Conservation (phyloP, 2,329 filamentous ascomycete species). For the Boeremia lycopersici region DNA sequence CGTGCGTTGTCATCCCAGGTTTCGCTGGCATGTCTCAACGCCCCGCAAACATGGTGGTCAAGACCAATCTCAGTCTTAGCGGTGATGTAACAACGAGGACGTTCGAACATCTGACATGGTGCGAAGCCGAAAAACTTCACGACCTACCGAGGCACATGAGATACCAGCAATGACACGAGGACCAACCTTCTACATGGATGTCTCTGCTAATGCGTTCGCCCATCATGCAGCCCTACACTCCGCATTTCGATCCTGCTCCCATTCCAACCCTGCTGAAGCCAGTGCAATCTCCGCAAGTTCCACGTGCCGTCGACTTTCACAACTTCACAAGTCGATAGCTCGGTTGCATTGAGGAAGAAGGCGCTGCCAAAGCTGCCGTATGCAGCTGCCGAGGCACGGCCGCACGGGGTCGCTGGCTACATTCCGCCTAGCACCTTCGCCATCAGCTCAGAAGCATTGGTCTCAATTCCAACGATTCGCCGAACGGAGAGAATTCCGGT, state of each 20-base stretch:
- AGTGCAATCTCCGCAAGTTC: background rate
- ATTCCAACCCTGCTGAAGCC: background rate
- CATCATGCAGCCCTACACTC: constrained; percentile 11
- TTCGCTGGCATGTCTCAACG: constrained; percentile 25
- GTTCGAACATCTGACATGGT: background rate
- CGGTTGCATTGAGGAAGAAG: background rate
- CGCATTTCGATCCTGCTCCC: background rate
- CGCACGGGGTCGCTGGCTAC: constrained; percentile 9
- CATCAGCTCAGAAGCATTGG: constrained; percentile 1
- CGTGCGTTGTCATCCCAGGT: constrained; percentile 7
- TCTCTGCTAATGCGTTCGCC: background rate
- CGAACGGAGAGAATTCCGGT: constrained; percentile 9
- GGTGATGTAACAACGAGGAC: background rate
- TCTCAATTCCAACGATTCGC: background rate
- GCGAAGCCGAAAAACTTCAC: background rate
- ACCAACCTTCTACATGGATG: background rate
- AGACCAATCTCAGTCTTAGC: background rate
- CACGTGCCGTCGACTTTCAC: background rate
- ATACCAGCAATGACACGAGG: background rate
- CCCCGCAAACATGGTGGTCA: background rate
- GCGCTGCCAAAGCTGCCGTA: background rate
- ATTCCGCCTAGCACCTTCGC: constrained; percentile 2
- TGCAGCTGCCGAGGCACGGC: constrained; percentile 10
- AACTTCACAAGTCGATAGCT: background rate
- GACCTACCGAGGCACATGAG: background rate